Evolutionary conservation across 176 grass and related monocot genomes (phyloP).

Genomic region (Cocos nucifera): DNA sequence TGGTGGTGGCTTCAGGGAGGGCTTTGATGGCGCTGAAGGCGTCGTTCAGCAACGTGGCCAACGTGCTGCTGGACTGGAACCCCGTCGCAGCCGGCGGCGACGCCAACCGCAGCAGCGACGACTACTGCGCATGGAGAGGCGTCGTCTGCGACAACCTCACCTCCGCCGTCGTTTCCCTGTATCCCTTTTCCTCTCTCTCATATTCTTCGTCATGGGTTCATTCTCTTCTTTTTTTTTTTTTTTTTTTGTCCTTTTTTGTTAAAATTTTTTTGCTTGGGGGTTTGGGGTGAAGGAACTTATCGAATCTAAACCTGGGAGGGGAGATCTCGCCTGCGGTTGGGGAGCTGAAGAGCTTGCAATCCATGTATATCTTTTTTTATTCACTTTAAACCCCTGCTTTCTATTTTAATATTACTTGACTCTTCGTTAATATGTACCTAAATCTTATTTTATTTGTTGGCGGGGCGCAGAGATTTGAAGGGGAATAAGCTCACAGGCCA

Average conservation of each 20-base stretch:
- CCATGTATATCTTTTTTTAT: constrained; percentile 28
- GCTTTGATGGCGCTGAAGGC: constrained; percentile 67
- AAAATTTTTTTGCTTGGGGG: not conserved
- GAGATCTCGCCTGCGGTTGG: constrained; percentile 89
- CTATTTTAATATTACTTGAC: not conserved
- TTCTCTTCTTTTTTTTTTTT: no score
- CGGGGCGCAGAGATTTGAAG: constrained; percentile 79
- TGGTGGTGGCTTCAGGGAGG: constrained; percentile 14
- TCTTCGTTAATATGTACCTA: no score
- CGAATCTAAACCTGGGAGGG: constrained; percentile 88
- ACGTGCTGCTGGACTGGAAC: constrained; percentile 70
- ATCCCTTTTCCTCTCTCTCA: not conserved
- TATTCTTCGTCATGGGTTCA: no score
- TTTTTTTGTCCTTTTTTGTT: not conserved
- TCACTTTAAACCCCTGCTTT: constrained; percentile 26
- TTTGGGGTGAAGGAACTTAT: constrained; percentile 62
- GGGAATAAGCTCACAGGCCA: constrained; percentile 70
- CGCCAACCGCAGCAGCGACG: constrained; percentile 13
- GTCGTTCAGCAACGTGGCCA: constrained; percentile 65
- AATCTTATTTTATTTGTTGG: not conserved
- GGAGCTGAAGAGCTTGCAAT: constrained; percentile 65
- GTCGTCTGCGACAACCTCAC: constrained; percentile 76
- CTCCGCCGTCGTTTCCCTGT: constrained; percentile 59
- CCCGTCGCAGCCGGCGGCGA: constrained; percentile 9
- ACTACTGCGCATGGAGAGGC: constrained; percentile 89